Evolutionary conservation across 2,329 filamentous ascomycete genomes (phyloP).

Genomic region (Harringtonia lauricola): DNA sequence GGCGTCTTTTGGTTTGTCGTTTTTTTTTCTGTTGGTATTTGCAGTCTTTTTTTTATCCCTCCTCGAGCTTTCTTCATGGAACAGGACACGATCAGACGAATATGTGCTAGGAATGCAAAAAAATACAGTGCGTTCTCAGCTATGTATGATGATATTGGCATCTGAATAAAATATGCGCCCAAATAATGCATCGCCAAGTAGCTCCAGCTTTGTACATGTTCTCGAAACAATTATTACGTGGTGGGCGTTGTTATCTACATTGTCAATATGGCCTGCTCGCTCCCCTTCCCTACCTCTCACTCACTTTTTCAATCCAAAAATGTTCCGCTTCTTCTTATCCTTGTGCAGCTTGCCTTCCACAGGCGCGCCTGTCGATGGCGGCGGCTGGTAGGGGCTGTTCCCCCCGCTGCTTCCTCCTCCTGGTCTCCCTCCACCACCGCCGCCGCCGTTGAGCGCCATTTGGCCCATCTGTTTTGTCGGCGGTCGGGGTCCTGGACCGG

Average conservation of each 20-base stretch:
- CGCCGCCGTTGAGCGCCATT: conserved; percentile 34
- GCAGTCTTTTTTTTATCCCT: neutral
- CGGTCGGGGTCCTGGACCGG: conserved; percentile 22
- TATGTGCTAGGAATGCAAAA: too few relatives aligned
- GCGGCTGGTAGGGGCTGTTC: conserved; percentile 8
- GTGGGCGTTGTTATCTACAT: neutral
- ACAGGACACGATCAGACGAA: too few relatives aligned
- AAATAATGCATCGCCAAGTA: too few relatives aligned
- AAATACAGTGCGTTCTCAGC: too few relatives aligned
- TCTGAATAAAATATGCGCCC: too few relatives aligned
- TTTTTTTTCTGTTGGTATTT: neutral
- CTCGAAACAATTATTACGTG: too few relatives aligned
- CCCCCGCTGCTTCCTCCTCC: conserved; percentile 15
- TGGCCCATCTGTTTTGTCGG: conserved; percentile 45
- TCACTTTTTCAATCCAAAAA: conserved; percentile 23
- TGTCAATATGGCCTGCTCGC: neutral
- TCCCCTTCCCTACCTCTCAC: neutral
- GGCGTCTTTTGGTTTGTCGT: neutral
- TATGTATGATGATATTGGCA: too few relatives aligned
- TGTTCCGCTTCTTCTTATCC: conserved; percentile 24
- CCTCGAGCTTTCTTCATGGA: too few relatives aligned
- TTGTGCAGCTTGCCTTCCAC: conserved; percentile 30
- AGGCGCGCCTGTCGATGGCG: conserved; percentile 9
- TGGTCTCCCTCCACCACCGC: conserved; percentile 14
- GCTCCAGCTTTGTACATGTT: too few relatives aligned